These are phyloP conservation scores for Gelatoporia subvermispora DNA, from an alignment of 768 basidiomycete species.

Conservation along the genomic window DNA sequence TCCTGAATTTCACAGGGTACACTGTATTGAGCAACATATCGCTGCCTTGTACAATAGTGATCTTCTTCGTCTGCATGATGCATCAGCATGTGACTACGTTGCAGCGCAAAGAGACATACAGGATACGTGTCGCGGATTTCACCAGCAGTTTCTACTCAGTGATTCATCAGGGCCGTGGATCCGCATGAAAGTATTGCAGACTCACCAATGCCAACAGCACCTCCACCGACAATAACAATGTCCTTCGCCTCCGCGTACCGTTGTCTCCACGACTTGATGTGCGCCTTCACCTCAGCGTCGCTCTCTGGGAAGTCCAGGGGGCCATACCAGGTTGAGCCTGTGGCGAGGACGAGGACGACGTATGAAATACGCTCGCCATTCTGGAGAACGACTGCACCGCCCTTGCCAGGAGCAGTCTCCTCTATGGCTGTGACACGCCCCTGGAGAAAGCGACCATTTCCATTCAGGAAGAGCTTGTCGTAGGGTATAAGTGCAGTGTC, in stretches of 20 bases:
- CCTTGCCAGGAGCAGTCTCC: conserved; percentile 20
- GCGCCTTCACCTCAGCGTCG: conserved; percentile 16
- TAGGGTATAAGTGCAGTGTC: conserved; percentile 45
- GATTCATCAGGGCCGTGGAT: conserved; percentile 1
- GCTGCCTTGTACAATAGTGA: conserved; percentile 61
- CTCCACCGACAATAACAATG: conserved; percentile 33
- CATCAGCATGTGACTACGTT: not conserved
- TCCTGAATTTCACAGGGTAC: conserved; percentile 53
- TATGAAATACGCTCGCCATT: conserved; percentile 47
- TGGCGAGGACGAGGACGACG: conserved; percentile 52
- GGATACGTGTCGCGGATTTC: conserved; percentile 41
- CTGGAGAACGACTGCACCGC: conserved; percentile 48
- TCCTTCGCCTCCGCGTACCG: conserved; percentile 26
- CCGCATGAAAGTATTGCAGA: not conserved
- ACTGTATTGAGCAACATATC: conserved; percentile 47
- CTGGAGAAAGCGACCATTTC: conserved; percentile 35
- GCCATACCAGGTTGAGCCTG: conserved; percentile 53
- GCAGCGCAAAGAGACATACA: conserved; percentile 17
- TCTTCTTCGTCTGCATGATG: conserved; percentile 31
- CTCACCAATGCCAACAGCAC: conserved; percentile 40
- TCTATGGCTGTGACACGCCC: conserved; percentile 36
- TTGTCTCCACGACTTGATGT: conserved; percentile 26
- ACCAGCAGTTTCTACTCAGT: conserved; percentile 35
- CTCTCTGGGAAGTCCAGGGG: conserved; percentile 40
- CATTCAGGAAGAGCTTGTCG: conserved; percentile 43